These are phyloP conservation scores for Fusarium sp. DNA, from an alignment of 2,329 filamentous ascomycete species.

Conservation along the genomic window DNA sequence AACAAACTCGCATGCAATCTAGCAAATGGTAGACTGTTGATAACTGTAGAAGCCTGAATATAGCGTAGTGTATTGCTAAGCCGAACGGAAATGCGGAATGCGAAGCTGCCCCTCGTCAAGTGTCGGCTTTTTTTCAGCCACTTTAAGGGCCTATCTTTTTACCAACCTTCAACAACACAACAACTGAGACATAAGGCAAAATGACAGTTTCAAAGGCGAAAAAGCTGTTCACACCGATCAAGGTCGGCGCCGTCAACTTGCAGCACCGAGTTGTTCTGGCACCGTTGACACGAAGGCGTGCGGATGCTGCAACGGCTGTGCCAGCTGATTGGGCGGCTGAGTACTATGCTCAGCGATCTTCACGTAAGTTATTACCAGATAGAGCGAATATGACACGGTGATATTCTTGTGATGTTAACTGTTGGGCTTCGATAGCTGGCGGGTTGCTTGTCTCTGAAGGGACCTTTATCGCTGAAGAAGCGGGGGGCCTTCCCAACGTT, in stretches of 20 bases:
- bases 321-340: constrained; percentile 51
- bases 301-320: constrained; percentile 49
- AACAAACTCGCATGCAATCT: background rate
- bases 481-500: constrained; percentile 46
- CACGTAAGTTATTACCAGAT: constrained; percentile 28
- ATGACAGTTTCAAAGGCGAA: constrained; percentile 21
- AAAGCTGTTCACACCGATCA: constrained; percentile 57
- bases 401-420: background rate
- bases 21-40: background rate
- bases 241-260: constrained; percentile 52
- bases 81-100: background rate
- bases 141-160: background rate
- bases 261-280: constrained; percentile 64
- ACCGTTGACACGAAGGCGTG: constrained; percentile 67
- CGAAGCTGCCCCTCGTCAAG: background rate
- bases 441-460: constrained; percentile 59
- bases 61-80: background rate
- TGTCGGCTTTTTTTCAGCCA: background rate
- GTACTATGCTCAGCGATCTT: constrained; percentile 61
- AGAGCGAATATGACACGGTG: background rate
- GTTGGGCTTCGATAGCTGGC: constrained; percentile 45
- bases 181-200: background rate
- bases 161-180: background rate
- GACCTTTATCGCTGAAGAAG: constrained; percentile 55
- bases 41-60: background rate